Percentiles rank a stretch among this genome's conserved stretches.
These are phyloP conservation scores for Jaltomata sinuosa DNA, from an alignment of 257 asterid genomes.

Conservation along the genomic window DNA sequence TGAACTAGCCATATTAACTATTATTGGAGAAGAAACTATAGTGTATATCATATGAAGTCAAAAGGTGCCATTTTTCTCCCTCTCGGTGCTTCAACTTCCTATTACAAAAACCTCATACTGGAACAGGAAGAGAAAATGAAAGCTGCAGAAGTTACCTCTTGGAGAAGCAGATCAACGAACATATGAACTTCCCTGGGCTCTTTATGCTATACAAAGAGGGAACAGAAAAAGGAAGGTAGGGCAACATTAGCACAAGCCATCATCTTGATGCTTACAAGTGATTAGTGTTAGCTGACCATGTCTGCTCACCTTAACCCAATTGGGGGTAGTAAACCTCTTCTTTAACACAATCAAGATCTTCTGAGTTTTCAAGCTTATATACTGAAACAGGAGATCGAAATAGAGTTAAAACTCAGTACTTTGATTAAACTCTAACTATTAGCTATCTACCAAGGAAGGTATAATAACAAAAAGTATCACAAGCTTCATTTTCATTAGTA, in stretches of 20 bases:
- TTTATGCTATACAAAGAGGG: conserved; percentile 52
- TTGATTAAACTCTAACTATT: not conserved
- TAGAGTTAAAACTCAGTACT: not conserved
- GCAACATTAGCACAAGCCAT: conserved; percentile 1
- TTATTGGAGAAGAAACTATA: not conserved
- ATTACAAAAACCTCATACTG: not conserved
- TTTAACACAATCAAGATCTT: conserved; percentile 66
- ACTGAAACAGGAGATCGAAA: conserved; percentile 38
- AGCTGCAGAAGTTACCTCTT: conserved; percentile 46
- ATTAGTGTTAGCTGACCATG: not conserved
- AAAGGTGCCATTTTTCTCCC: not conserved
- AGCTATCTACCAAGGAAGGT: not conserved
- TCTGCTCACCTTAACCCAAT: conserved; percentile 81
- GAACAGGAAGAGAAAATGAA: not conserved
- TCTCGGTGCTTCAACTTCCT: not conserved
- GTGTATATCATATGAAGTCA: not conserved
- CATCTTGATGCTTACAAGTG: not conserved
- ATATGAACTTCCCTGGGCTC: conserved; percentile 99
- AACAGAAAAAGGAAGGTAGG: not conserved
- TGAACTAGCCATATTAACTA: not conserved
- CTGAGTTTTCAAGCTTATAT: conserved; percentile 71
- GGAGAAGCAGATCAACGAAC: conserved; percentile 89
- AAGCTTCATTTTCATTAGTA: not conserved
- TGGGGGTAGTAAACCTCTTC: conserved; percentile 91
- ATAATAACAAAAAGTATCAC: not conserved